These are phyloP conservation scores for Cystobasidium ongulense DNA, from an alignment of 768 basidiomycete genomes.

Conservation along the genomic window DNA sequence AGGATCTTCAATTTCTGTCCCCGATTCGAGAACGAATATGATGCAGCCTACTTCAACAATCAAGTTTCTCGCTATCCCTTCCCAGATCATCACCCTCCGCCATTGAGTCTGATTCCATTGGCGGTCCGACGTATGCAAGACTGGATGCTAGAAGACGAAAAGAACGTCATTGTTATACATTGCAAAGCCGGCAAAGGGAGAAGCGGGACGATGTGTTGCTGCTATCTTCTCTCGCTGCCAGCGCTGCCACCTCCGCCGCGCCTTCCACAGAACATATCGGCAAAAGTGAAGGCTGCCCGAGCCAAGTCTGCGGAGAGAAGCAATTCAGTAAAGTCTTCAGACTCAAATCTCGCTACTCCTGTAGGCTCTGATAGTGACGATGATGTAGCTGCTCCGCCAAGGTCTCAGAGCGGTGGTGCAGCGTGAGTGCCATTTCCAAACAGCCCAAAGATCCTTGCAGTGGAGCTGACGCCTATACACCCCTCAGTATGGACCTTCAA, in stretches of 20 bases:
- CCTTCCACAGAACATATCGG: conserved; percentile 11
- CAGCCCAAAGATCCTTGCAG: background rate
- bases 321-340: background rate
- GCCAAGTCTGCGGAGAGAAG: background rate
- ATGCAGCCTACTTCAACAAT: conserved; percentile 29
- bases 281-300: conserved; percentile 7
- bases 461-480: background rate
- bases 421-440: conserved; percentile 1
- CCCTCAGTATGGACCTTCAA: conserved; percentile 6
- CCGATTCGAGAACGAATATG: conserved; percentile 31
- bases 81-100: conserved; percentile 32
- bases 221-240: conserved; percentile 30
- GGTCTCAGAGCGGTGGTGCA: conserved; percentile 21
- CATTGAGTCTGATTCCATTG: conserved; percentile 29
- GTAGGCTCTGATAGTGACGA: conserved; percentile 7
- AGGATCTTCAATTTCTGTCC: conserved; percentile 34
- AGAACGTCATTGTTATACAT: conserved; percentile 28
- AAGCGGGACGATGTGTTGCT: conserved; percentile 29
- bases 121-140: conserved; percentile 7
- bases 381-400: background rate
- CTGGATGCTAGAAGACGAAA: conserved; percentile 18
- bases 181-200: conserved; percentile 33
- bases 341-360: background rate
- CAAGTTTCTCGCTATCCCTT: conserved; percentile 33
- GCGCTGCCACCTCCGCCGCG: conserved; percentile 20